A percentile compares a stretch with the other conserved stretches of the same genome.
Evolutionary conservation across 1,284 basidiomycete species (phyloP).

Genomic region (Stereum hirsutum): DNA sequence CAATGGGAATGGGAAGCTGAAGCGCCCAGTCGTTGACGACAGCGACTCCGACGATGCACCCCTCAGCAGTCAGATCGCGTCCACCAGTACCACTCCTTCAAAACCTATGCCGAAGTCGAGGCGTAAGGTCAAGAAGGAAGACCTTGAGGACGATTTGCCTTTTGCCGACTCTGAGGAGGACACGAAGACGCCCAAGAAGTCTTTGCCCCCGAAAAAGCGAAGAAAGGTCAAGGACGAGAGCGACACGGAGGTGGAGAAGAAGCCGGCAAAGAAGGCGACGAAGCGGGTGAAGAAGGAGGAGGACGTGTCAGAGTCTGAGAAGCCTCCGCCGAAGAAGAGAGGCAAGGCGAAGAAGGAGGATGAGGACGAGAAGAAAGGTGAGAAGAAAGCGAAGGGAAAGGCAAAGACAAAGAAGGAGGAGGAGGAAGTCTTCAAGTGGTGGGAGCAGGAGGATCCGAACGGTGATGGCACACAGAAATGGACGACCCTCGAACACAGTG

Average conservation of each 20-base stretch:
- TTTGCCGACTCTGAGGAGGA: constrained; percentile 34
- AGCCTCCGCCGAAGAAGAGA: constrained; percentile 25
- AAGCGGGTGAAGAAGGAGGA: constrained; percentile 25
- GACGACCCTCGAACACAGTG: constrained; percentile 89
- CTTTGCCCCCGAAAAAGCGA: constrained; percentile 39
- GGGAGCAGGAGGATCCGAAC: constrained; percentile 46
- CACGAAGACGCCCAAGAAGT: constrained; percentile 28
- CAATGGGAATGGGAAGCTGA: constrained; percentile 32
- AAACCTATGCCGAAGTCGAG: constrained; percentile 37
- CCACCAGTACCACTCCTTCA: constrained; percentile 13
- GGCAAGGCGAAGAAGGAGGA: constrained; percentile 28
- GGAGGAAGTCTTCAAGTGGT: constrained; percentile 76
- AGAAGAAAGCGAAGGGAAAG: constrained; percentile 24
- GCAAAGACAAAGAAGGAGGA: constrained; percentile 40
- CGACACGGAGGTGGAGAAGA: constrained; percentile 35
- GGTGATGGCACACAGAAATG: constrained; percentile 82
- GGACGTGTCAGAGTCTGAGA: constrained; percentile 14
- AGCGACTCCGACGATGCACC: constrained; percentile 20
- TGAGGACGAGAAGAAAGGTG: constrained; percentile 22
- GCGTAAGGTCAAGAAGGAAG: constrained; percentile 63
- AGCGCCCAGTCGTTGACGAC: constrained; percentile 22
- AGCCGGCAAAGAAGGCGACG: constrained; percentile 20
- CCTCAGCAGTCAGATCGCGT: constrained; percentile 4
- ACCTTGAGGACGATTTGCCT: constrained; percentile 24
- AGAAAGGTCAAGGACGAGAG: constrained; percentile 46